Evolutionary conservation across 805 yeast species (phyloP), one percentile per base, ranked within the genome.

Genomic region (Wickerhamiella bombiphila): DNA sequence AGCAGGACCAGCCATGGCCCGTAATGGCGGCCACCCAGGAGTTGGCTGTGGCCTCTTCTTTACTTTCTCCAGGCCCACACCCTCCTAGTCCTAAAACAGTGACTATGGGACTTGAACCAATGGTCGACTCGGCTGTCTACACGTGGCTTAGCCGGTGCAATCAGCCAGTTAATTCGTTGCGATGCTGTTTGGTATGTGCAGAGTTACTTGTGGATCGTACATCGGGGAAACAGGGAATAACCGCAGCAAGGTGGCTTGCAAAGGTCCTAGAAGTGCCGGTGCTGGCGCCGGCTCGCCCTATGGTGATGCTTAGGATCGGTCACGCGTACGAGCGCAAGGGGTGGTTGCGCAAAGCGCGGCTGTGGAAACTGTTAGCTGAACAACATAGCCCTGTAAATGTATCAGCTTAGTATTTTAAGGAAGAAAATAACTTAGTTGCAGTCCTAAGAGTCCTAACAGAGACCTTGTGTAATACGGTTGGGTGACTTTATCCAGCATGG

Each of bases 11-110:
- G 57, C 82, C 91, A 1, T 82, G 91, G 83, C 60, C 66, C 9
- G 74, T 78, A 48, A 69, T 76, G 35, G 94, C 95, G 0, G 74
- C 93, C 0, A 65, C 79, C n/a, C 85, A 86, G 46, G 95, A 88
- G 56, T 80, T 83, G 79, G 76, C 81, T 48, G 80, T 86, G 0
- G 63, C 76, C 1, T 72, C 93, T 1, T 61, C 78, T 19, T 58
- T 86, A 3, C 64, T 88, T 57, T 85, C 65, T 4, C 51, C 38
- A 19, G 41, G 35, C 24, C 28, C 22, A 22, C 8, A 14, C 62
- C 8, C 24, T 58, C 19, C 55, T 65, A 1, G 42, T 55, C 6
- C 74, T 24, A n/a, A n/a, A n/a, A n/a, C n/a, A n/a, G n/a, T n/a
- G n/a, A n/a, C n/a, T n/a, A n/a, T n/a, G n/a, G n/a, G n/a, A n/a